phyloP scores from a whole-genome alignment of 306 rosid species.

The Carpinus fangiana region DNA sequence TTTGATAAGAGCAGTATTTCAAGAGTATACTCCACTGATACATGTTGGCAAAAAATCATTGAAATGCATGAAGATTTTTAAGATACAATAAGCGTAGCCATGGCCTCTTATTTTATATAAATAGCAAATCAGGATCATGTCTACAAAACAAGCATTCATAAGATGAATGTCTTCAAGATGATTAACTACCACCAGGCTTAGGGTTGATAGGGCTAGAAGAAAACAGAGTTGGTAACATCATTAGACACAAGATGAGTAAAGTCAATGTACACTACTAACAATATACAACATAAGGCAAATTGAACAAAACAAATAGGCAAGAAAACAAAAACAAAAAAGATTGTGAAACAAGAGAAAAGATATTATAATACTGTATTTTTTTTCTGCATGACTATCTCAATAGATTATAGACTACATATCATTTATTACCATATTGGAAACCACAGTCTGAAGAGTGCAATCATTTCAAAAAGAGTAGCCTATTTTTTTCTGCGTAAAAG shows the following conservation, averaged over 20 bases:
- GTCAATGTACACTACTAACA: neutral
- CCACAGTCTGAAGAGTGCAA: neutral
- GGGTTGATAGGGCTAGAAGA: neutral
- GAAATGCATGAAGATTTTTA: neutral
- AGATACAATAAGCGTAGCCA: neutral
- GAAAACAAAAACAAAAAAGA: neutral
- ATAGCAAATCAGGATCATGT: neutral
- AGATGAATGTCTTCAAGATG: neutral
- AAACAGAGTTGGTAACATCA: neutral
- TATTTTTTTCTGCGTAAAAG: neutral
- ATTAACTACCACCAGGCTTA: neutral
- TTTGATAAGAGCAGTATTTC: neutral
- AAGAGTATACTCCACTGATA: neutral
- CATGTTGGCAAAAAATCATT: neutral
- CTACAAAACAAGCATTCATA: neutral
- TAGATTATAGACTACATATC: neutral
- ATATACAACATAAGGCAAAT: neutral
- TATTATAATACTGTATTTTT: neutral
- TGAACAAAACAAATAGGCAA: constrained; percentile 3
- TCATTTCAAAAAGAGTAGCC: neutral
- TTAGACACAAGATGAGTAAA: neutral
- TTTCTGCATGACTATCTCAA: neutral
- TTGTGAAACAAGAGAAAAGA: neutral
- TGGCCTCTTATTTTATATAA: neutral
- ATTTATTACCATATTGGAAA: neutral